Evolutionary conservation across 148 eudicot species (phyloP), one percentile per base, ranked within the genome.

Genomic region (Dysphania ambrosioides): DNA sequence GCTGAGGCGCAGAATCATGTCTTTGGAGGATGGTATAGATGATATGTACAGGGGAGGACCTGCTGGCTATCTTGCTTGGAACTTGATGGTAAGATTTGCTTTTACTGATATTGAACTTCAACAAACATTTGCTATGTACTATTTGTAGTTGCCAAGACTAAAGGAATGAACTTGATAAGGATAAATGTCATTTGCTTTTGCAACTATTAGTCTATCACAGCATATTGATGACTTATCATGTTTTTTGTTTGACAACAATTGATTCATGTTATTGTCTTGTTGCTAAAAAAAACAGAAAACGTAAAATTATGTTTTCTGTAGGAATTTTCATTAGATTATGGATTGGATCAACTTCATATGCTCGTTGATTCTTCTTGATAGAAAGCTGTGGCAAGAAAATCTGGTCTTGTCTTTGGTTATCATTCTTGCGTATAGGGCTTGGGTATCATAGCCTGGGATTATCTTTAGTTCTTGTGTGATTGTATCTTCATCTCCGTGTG

Each of bases 21-120:
- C 78, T 34, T 31, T 72, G 23, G 86, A 87, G 40, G 88, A 84
- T 72, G 83, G 74, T 36, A 66, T 19, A 24, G 83, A 79, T 47
- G 89, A 68, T 68, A 12, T 83, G 35, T 80, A 82, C 71, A 91
- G 86, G 69, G 97, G 91, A 70, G 91, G 97, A 55, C 97, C 97
- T 5, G 79, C 87, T 77, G 98, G 98, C 24, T 93, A 93, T 76
- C 97, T 93, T 80, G 97, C 97, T 65, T 93, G 98, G 98, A 93
- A 91, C 83, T 84, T 91, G 91, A 88, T 91, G 97, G 98, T 93
- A 86, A 78, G 80, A 55, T 69, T 72, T 78, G 29, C 27, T 68
- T 41, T n/a, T n/a, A n/a, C n/a, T n/a, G n/a, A n/a, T 19, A 21
- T 69, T 10, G 6, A 21, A 13, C 26, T 24, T 65, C 27, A 31